Conservation (phyloP, 129 eudicot species). For the Escallonia rubra region DNA sequence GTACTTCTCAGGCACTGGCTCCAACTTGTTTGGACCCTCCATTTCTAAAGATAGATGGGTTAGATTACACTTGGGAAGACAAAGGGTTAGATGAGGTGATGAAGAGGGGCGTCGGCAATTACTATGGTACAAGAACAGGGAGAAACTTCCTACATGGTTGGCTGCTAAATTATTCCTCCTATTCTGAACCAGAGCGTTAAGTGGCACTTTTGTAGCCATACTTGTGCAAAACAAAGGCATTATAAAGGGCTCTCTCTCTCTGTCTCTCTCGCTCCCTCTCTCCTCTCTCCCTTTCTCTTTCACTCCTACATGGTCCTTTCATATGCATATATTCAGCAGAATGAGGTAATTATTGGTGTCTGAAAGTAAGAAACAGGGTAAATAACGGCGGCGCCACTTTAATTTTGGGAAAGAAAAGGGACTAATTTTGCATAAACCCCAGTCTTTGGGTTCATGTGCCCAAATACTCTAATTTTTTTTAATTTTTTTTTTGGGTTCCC, state of each 20-base stretch:
- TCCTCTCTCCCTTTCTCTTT: neutral
- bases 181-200: slow-evolving; percentile 8
- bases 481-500: too few relatives aligned
- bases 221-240: slow-evolving; percentile 38
- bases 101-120: neutral
- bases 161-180: slow-evolving; percentile 14
- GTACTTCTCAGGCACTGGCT: slow-evolving; percentile 20
- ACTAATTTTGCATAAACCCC: too few relatives aligned
- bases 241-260: slow-evolving; percentile 15
- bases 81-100: slow-evolving; percentile 7
- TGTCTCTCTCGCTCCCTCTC: neutral
- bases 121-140: slow-evolving; percentile 9
- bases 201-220: slow-evolving; percentile 27
- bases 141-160: slow-evolving; percentile 11
- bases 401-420: too few relatives aligned
- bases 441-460: too few relatives aligned
- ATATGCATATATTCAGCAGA: too few relatives aligned
- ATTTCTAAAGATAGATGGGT: slow-evolving; percentile 26
- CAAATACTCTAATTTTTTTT: too few relatives aligned
- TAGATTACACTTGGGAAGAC: slow-evolving; percentile 23
- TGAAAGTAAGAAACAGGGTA: too few relatives aligned
- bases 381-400: too few relatives aligned
- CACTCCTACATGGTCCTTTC: too few relatives aligned
- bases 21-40: slow-evolving; percentile 27
- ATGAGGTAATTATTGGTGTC: too few relatives aligned